Percentiles rank a stretch among this genome's conserved stretches.
These are phyloP conservation scores for Lasiosphaeris hirsuta DNA, from an alignment of 495 filamentous ascomycete species.

Conservation along the genomic window DNA sequence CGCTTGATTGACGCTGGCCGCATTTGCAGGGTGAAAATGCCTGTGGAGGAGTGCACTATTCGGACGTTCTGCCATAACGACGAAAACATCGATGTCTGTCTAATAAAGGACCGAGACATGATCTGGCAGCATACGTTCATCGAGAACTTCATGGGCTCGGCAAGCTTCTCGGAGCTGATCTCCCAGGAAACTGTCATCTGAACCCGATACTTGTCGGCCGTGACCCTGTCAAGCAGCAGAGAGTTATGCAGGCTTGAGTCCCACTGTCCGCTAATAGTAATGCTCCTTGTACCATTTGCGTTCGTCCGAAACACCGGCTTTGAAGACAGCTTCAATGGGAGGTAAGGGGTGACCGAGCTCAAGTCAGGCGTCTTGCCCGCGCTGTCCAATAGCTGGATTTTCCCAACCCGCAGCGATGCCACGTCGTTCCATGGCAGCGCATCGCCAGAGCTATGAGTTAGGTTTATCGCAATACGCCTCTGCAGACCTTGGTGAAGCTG, in stretches of 20 bases:
- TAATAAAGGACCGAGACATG: slow-evolving; percentile 76
- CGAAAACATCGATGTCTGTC: slow-evolving; percentile 80
- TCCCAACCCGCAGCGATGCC: slow-evolving; percentile 67
- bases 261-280: slow-evolving; percentile 87
- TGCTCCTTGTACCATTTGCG: slow-evolving; percentile 85
- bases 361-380: slow-evolving; percentile 81
- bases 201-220: slow-evolving; percentile 85
- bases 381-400: slow-evolving; percentile 76
- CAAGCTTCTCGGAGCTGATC: slow-evolving; percentile 71
- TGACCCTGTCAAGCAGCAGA: slow-evolving; percentile 81
- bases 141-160: slow-evolving; percentile 79
- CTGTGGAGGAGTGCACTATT: slow-evolving; percentile 80
- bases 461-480: slow-evolving; percentile 76
- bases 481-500: slow-evolving; percentile 96
- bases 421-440: slow-evolving; percentile 84
- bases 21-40: slow-evolving; percentile 80
- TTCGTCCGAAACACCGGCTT: slow-evolving; percentile 75
- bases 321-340: slow-evolving; percentile 70
- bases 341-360: slow-evolving; percentile 64
- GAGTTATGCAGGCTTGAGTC: slow-evolving; percentile 92
- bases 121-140: slow-evolving; percentile 78
- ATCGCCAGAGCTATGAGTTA: slow-evolving; percentile 87
- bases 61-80: slow-evolving; percentile 80
- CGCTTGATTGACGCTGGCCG: slow-evolving; percentile 85
- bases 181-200: slow-evolving; percentile 85